Percentiles rank a stretch among this genome's conserved stretches.
phyloP scores from a whole-genome alignment of 345 rosid species.

The Rubroshorea leprosula region DNA sequence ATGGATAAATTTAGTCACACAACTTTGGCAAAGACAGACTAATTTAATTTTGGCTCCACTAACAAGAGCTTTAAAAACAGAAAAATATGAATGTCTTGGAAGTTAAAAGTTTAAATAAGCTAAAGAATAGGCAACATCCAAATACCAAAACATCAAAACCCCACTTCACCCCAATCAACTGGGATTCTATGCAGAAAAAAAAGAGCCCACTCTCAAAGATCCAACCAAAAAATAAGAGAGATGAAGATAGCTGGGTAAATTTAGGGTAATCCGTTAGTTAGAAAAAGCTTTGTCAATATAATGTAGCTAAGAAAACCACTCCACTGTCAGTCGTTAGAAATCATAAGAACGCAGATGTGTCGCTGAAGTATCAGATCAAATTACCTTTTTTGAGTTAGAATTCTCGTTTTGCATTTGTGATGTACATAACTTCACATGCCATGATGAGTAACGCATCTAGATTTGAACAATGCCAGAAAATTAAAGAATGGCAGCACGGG shows the following conservation, averaged over 20 bases:
- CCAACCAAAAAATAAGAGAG: no score
- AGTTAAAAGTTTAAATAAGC: no score
- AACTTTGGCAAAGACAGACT: no score
- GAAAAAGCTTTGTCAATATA: conserved; percentile 11
- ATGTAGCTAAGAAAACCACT: conserved; percentile 29
- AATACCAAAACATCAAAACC: no score
- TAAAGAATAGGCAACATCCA: no score
- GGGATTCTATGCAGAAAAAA: not conserved
- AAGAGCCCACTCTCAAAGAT: not conserved
- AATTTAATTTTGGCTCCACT: no score
- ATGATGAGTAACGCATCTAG: not conserved
- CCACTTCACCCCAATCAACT: no score
- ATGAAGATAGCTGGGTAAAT: no score
- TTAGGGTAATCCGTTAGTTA: conserved; percentile 12
- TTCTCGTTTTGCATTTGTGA: conserved; percentile 7
- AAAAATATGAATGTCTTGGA: no score
- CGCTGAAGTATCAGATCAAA: conserved; percentile 10
- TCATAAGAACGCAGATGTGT: conserved; percentile 28
- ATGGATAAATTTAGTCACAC: no score
- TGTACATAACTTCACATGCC: not conserved
- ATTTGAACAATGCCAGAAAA: not conserved
- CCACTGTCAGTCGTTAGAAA: conserved; percentile 22
- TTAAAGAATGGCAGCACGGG: not conserved
- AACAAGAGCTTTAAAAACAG: no score
- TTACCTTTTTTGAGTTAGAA: conserved; percentile 8